Evolutionary conservation across 371 early-diverging fungal species (phyloP).

Genomic region (Quaeritorhiza haematococci): DNA sequence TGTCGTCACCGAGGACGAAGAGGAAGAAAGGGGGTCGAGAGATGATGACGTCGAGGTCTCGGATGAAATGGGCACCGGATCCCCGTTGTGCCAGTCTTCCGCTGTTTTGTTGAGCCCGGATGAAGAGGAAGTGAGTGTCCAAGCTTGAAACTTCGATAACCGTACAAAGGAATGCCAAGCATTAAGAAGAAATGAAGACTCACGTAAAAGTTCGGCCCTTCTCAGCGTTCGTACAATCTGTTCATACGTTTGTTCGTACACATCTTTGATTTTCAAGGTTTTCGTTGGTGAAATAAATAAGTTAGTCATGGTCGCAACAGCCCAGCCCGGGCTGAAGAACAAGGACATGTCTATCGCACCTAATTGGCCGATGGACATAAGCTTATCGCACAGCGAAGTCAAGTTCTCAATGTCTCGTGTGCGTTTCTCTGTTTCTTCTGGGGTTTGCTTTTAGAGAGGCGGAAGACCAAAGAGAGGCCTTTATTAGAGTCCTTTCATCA

Average conservation of each 20-base stretch:
- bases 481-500: no score
- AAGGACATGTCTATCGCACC: slow-evolving; percentile 3
- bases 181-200: not conserved
- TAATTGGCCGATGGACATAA: slow-evolving; percentile 68
- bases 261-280: slow-evolving; percentile 25
- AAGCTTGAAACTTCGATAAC: not conserved
- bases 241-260: slow-evolving; percentile 76
- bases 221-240: slow-evolving; percentile 66
- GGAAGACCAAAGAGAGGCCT: no score
- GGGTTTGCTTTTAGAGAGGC: no score
- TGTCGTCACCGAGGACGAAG: not conserved
- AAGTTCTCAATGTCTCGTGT: slow-evolving; percentile 55
- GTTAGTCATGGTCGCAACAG: not conserved
- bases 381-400: slow-evolving; percentile 68
- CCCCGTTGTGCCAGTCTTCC: slow-evolving; percentile 29
- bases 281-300: not conserved
- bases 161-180: not conserved
- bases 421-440: slow-evolving; percentile 39
- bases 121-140: not conserved
- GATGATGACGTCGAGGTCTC: not conserved
- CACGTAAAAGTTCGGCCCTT: slow-evolving; percentile 47
- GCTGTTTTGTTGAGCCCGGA: not conserved
- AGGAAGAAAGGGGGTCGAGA: not conserved
- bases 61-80: slow-evolving; percentile 11
- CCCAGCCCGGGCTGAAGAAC: not conserved